These are phyloP conservation scores for Chrysochromulina tobinii DNA, from an alignment of 78 protist species.

Conservation along the genomic window DNA sequence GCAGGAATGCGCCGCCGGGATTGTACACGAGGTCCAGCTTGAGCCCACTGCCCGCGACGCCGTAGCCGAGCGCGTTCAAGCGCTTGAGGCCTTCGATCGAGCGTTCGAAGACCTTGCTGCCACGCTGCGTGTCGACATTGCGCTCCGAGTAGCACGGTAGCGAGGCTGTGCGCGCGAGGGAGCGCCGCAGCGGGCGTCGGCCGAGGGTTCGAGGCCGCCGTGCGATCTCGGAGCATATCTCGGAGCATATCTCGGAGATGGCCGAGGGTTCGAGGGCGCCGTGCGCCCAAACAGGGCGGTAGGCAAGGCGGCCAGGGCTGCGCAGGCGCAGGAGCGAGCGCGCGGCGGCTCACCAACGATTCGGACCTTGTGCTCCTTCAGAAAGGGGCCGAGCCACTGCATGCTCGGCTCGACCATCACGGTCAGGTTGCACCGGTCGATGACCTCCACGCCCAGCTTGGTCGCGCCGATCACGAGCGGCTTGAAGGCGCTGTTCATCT, in stretches of 20 bases:
- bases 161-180: conserved; percentile 6
- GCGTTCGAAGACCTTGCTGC: conserved; percentile 11
- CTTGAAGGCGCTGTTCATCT: conserved; percentile 29
- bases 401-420: conserved; percentile 32
- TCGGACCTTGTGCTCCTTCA: conserved; percentile 14
- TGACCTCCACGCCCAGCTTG: background rate
- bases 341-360: background rate
- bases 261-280: no score
- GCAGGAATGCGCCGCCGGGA: conserved; percentile 47
- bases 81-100: background rate
- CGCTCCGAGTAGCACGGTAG: conserved; percentile 42
- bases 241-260: no score
- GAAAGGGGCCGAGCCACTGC: conserved; percentile 30
- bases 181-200: background rate
- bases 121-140: conserved; percentile 50
- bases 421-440: conserved; percentile 57
- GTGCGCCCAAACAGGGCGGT: no score
- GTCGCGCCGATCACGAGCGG: conserved; percentile 12
- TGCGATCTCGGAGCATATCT: no score
- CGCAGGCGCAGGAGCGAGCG: no score
- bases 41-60: background rate
- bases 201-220: background rate
- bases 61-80: conserved; percentile 23
- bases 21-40: conserved; percentile 44
- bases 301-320: no score